Base-by-base conservation (phyloP, 495 filamentous ascomycete species). In the Trichoderma asperelloides region DNA sequence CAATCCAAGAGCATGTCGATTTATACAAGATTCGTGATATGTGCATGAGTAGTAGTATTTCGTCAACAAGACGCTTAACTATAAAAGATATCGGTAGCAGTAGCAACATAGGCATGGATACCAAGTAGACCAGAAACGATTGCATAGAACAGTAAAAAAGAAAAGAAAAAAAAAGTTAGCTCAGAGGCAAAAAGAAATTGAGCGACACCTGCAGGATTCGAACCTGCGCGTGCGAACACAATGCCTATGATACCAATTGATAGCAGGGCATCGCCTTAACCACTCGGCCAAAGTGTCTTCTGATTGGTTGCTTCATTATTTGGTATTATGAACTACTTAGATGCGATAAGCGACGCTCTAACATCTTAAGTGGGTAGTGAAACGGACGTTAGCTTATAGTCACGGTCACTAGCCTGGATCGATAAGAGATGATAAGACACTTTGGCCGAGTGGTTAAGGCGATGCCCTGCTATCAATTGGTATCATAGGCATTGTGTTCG, bases 241-340 rank as follows among this genome's bases (percentile, higher is more conserved):
- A 60, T 60, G 55, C 55, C 55, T 60, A 30, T 60, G 25, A 60
- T 60, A 60, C 25, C 55, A 21, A 21, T 28, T 28, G 55, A 60
- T 60, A 60, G 55, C 55, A 60, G 55, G 55, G 55, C 55, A 60
- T 60, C 55, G 55, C 55, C 55, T 60, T 60, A 60, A 60, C 55
- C 55, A 60, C 55, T 60, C 55, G 55, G 55, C 55, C 55, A 60
- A 60, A 60, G 55, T 60, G 55, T 60, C 55, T 60, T 60, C 51
- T 60, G 51, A 60, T 60, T 60, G 23, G 51, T 28, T 23, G 25
- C 2, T 60, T 4, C 23, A 28, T 30, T 49, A 21, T 49, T 21
- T 21, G 2, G 3, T 7, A 21, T 7, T 6, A 49, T 49, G n/a
- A 49, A 21, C 30, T 6, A 6, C 30, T 33, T 33, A 6, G 2